A percentile compares a stretch with the other conserved stretches of the same genome.
Evolutionary conservation across 2,329 filamentous ascomycete genomes (phyloP).

Genomic region (Trichophyton verrucosum): DNA sequence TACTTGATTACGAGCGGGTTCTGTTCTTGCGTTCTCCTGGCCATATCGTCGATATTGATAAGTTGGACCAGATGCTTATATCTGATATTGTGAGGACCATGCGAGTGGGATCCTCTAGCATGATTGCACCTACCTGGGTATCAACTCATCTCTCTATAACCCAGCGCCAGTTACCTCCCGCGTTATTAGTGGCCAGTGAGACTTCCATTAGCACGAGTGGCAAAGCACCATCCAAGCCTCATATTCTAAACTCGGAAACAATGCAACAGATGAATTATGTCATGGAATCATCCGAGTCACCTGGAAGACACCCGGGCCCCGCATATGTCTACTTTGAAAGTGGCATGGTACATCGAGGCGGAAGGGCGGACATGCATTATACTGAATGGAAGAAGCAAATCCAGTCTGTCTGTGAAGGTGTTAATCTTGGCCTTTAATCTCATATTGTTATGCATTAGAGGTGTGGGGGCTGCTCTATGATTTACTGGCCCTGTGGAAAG

Average conservation of each 20-base stretch:
- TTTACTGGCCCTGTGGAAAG: background rate
- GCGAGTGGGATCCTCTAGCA: background rate
- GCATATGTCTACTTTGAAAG: constrained; percentile 32
- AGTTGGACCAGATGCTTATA: constrained; percentile 29
- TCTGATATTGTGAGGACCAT: constrained; percentile 9
- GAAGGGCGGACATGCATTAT: constrained; percentile 23
- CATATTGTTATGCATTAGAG: background rate
- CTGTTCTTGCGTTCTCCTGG: constrained; percentile 34
- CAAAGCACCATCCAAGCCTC: background rate
- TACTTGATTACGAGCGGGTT: constrained; percentile 34
- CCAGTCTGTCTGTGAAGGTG: constrained; percentile 25
- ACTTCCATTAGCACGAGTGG: background rate
- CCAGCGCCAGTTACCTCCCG: constrained; percentile 8
- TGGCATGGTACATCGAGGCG: constrained; percentile 23
- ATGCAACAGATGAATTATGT: constrained; percentile 8
- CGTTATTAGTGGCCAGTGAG: constrained; percentile 6
- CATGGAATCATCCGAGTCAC: constrained; percentile 3
- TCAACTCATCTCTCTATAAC: constrained; percentile 5
- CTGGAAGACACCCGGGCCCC: constrained; percentile 11
- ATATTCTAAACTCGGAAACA: constrained; percentile 6
- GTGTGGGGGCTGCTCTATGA: background rate
- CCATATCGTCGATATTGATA: constrained; percentile 26
- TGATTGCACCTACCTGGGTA: constrained; percentile 5
- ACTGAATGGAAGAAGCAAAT: constrained; percentile 27
- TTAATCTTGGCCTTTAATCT: constrained; percentile 16